These are phyloP conservation scores for Mortierella sp. DNA, from an alignment of 371 early-diverging fungal genomes.

Conservation along the genomic window DNA sequence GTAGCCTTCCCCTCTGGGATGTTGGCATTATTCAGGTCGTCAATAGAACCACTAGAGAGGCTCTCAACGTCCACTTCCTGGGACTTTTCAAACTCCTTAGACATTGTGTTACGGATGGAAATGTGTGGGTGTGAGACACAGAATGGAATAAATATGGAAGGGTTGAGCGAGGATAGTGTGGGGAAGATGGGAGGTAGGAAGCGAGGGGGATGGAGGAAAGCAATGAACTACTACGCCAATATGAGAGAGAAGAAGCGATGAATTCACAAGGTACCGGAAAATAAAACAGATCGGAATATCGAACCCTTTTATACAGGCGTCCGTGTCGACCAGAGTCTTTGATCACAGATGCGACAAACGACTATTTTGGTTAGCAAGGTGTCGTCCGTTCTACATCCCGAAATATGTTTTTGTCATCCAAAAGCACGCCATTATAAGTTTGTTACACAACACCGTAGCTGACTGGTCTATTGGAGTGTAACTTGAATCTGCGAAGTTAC, in stretches of 20 bases:
- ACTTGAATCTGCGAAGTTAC: not conserved
- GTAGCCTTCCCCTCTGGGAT: conserved; percentile 53
- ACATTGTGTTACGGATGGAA: not conserved
- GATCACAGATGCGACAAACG: not conserved
- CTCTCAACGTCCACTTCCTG: conserved; percentile 44
- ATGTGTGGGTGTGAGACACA: not conserved
- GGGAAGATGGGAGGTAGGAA: not conserved
- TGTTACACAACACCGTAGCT: not conserved
- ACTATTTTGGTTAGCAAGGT: not conserved
- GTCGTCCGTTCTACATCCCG: not conserved
- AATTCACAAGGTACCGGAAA: not conserved
- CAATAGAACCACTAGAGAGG: conserved; percentile 37
- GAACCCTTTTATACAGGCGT: not conserved
- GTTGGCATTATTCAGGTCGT: conserved; percentile 23
- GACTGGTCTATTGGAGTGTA: not conserved
- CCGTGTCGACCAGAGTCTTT: not conserved
- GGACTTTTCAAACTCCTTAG: conserved; percentile 22
- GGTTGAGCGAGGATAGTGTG: not conserved
- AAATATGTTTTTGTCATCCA: not conserved
- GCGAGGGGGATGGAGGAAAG: not conserved
- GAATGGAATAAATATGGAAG: not conserved
- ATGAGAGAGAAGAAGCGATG: not conserved
- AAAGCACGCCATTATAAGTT: conserved; percentile 7
- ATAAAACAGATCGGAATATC: not conserved
- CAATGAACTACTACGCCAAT: not conserved